Evolutionary conservation across 352 stramenopile genomes (phyloP), one percentile per base, ranked within the genome.

Genomic region (Phytophthora pluvialis): DNA sequence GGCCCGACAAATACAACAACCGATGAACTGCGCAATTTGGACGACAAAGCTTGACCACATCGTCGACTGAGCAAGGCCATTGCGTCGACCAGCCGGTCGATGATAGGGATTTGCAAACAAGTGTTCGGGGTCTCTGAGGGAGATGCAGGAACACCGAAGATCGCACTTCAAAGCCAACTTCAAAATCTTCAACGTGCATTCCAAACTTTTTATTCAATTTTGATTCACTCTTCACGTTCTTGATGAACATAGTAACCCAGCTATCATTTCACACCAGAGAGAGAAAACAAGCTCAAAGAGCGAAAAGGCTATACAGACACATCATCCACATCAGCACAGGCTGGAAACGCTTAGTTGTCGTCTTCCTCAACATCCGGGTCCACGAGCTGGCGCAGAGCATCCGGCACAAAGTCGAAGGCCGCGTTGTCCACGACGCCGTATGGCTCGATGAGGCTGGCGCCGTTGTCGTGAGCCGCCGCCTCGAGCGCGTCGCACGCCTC

Each of bases 331-430:
- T 45, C 46, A 49, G 26, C 16, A 57, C 38, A 42, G 21, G 33
- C 28, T 31, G 11, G 39, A 11, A 18, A 33, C 36, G 45, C 36
- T 63, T 60, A 72, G 36, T 61, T 32, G 5, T 67, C 36, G 8
- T 43, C 36, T 31, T 40, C 26, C 50, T 63, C 57, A n/a, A 72
- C 64, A 43, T 86, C 76, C 16, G 67, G 74, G 55, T 83, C 75
- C 8, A 87, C 65, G 5, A 82, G 55, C n/a, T 78, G 58, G 44
- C 64, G 70, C 39, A 80, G 46, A 38, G 64, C 60, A 21, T 78
- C 72, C 25, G 73, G 77, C 21, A 80, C 78, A 36, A 73, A 52
- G 47, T 71, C 51, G 26, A 80, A 83, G 21, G 49, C 57, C 26
- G 64, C 72, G 31, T 75, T 72, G 29, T 72, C 61, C 29, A 66